These are phyloP conservation scores for Populus euphratica DNA, from an alignment of 345 rosid species.

Conservation along the genomic window DNA sequence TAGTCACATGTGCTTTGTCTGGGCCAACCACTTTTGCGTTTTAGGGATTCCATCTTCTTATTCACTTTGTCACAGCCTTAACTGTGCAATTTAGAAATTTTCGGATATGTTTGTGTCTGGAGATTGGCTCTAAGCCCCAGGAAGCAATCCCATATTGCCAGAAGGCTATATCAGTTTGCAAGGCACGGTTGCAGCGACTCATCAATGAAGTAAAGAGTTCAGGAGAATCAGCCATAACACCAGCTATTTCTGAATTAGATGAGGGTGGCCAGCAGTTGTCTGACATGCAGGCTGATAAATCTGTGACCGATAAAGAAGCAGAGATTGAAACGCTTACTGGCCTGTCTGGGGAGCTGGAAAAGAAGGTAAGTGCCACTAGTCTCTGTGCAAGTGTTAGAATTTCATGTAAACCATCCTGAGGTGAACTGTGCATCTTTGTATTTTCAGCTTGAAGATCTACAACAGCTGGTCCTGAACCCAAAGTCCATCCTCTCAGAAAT, in stretches of 20 bases:
- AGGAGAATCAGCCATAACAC: constrained; percentile 44
- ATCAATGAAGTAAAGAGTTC: constrained; percentile 49
- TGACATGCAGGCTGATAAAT: constrained; percentile 38
- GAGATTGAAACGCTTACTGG: constrained; percentile 68
- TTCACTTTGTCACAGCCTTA: constrained; percentile 25
- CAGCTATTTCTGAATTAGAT: constrained; percentile 48
- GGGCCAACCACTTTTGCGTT: not conserved
- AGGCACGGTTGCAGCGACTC: constrained; percentile 57
- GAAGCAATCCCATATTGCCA: constrained; percentile 83
- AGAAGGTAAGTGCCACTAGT: constrained; percentile 53
- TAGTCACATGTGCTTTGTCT: not conserved
- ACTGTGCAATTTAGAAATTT: constrained; percentile 71
- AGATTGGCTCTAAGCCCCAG: constrained; percentile 66
- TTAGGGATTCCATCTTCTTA: not conserved
- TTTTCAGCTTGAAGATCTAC: constrained; percentile 90
- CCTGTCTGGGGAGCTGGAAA: constrained; percentile 73
- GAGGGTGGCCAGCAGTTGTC: constrained; percentile 58
- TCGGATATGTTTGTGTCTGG: constrained; percentile 77
- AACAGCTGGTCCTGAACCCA: constrained; percentile 61
- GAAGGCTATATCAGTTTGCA: constrained; percentile 75
- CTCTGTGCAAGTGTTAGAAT: not conserved
- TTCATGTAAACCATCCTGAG: not conserved
- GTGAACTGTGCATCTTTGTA: constrained; percentile 12
- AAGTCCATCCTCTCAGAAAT: constrained; percentile 67
- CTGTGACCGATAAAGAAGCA: constrained; percentile 58